Conservation (phyloP, 2,329 filamentous ascomycete species). For the Botrytis fabae region DNA sequence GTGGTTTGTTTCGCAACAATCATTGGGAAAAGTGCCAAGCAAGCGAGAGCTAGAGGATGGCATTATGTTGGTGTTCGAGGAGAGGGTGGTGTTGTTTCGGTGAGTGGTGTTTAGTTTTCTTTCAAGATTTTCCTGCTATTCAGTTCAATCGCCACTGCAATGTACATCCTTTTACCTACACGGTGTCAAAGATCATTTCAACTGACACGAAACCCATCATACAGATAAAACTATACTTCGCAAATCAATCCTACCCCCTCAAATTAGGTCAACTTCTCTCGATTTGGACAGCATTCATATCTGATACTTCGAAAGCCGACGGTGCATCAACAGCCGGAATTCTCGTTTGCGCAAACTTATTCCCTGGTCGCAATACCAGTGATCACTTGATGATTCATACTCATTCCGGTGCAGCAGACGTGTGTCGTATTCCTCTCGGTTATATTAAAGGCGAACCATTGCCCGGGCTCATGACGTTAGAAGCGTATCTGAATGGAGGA, state of each 20-base stretch:
- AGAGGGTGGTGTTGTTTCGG: conserved; percentile 54
- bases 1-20: conserved; percentile 56
- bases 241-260: conserved; percentile 45
- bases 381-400: conserved; percentile 56
- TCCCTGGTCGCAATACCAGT: conserved; percentile 55
- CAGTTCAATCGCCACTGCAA: neutral
- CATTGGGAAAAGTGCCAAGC: conserved; percentile 45
- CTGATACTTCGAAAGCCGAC: conserved; percentile 47
- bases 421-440: conserved; percentile 51
- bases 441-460: conserved; percentile 43
- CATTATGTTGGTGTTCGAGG: conserved; percentile 58
- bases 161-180: rapidly evolving
- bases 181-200: rapidly evolving
- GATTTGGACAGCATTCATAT: conserved; percentile 58
- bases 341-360: conserved; percentile 54
- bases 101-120: conserved; percentile 35
- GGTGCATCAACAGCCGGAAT: conserved; percentile 40
- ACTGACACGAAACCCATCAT: neutral
- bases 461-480: conserved; percentile 56
- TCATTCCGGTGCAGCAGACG: conserved; percentile 46
- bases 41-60: conserved; percentile 50
- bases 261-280: conserved; percentile 55
- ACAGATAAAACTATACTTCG: conserved; percentile 55
- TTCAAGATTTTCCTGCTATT: conserved; percentile 19
- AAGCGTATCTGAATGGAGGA: conserved; percentile 54